These are phyloP conservation scores for Botrytis fragariae DNA, from an alignment of 2,329 filamentous ascomycete species.

Conservation along the genomic window DNA sequence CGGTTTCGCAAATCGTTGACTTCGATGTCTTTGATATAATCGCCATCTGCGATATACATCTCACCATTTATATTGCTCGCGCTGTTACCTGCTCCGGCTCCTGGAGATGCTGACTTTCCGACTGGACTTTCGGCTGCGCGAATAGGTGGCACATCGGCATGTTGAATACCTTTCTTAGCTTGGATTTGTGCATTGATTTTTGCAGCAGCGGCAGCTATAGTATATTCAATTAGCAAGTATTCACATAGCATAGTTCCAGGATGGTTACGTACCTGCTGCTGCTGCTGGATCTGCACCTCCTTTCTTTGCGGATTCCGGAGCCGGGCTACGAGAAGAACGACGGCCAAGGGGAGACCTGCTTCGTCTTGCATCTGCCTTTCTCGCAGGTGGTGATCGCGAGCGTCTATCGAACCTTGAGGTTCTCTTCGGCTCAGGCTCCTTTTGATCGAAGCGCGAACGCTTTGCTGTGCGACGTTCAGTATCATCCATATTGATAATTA, in stretches of 20 bases:
- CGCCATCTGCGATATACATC: constrained; percentile 92
- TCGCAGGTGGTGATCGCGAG: constrained; percentile 73
- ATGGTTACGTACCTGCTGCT: constrained; percentile 61
- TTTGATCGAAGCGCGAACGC: constrained; percentile 93
- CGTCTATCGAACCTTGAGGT: constrained; percentile 85
- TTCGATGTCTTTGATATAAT: constrained; percentile 98
- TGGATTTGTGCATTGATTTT: constrained; percentile 81
- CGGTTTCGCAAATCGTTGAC: constrained; percentile 97
- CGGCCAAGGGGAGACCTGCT: constrained; percentile 72
- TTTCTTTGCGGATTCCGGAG: constrained; percentile 41
- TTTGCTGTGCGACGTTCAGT: constrained; percentile 70
- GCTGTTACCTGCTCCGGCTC: constrained; percentile 40
- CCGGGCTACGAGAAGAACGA: constrained; percentile 41
- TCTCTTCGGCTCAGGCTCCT: constrained; percentile 73
- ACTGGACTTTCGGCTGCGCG: constrained; percentile 43
- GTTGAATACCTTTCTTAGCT: constrained; percentile 84
- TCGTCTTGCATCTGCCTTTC: constrained; percentile 66
- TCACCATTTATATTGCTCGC: constrained; percentile 68
- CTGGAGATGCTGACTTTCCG: constrained; percentile 35
- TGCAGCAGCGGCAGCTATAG: constrained; percentile 78
- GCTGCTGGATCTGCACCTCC: constrained; percentile 65
- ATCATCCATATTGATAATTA: constrained; percentile 62
- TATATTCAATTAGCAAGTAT: not conserved
- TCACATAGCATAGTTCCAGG: not conserved
- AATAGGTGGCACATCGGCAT: constrained; percentile 85